Evolutionary conservation across 169 alveolate species (phyloP), one percentile per base, ranked within the genome.

Genomic region (Neospora caninum): DNA sequence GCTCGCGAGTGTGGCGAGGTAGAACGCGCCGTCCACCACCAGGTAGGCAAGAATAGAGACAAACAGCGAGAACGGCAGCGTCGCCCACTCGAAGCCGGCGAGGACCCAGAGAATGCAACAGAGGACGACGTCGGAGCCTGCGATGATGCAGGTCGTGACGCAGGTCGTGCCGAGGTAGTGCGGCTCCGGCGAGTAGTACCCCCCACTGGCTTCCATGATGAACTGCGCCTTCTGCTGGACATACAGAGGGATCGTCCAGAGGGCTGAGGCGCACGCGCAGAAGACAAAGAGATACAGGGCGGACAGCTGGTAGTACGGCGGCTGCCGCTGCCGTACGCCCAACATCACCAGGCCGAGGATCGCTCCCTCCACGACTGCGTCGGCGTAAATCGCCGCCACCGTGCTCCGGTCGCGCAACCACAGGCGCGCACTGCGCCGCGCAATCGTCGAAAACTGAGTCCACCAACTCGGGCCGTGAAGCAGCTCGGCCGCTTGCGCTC

Each of bases 181-280:
- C 6, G 94, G 94, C 73, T 82, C 41, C 70, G 94, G 88, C 18
- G 91, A 58, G 54, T 92, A 92, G 92, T 82, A 92, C 31, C 92
- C 94, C 29, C 82, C 92, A 34, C 54, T 49, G 58, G 82, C 88
- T 49, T 92, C 92, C 43, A 92, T 87, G n/a, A 64, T 88, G 70
- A 80, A 58, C 92, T 92, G 94, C 16, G 92, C 92, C 87, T 92
- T 92, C 78, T 92, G 94, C 38, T 92, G 94, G 27, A 92, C 92
- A n/a, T 42, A 58, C 39, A 91, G 91, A 64, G 94, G 94, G 41
- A 91, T 88, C 34, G 94, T 80, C 94, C 94, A 91, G 41, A 91
- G 94, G 34, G 91, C 83, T 34, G 94, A 80, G 36, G 94, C 89
- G 67, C 82, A 18, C 25, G 45, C 89, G 84, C 94, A 73, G 43